phyloP scores from a whole-genome alignment of 345 rosid genomes.

The Dovyalis caffra region DNA sequence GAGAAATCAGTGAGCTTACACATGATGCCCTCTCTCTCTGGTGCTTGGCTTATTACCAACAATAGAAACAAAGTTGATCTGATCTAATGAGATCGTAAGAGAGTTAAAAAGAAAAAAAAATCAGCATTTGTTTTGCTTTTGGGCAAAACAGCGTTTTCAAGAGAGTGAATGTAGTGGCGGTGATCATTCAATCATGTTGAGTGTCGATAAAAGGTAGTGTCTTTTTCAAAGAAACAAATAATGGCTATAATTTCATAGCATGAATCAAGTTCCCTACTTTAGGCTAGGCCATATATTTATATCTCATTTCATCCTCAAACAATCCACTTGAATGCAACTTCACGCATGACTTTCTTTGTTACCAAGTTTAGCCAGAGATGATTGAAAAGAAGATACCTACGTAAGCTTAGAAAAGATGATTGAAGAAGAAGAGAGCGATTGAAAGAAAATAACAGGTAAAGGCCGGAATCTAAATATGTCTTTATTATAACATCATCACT shows the following conservation, averaged over 20 bases:
- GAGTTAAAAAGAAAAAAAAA: not conserved
- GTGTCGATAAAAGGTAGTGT: not conserved
- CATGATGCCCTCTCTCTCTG: not conserved
- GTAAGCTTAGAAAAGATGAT: not conserved
- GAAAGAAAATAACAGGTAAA: not conserved
- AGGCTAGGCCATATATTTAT: not conserved
- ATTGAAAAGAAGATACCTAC: not conserved
- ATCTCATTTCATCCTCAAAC: not conserved
- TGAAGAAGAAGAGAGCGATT: not conserved
- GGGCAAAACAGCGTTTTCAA: not conserved
- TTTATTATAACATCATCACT: not conserved
- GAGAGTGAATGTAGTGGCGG: not conserved
- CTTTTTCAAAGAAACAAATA: constrained; percentile 6
- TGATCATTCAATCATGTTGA: not conserved
- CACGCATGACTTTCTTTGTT: constrained; percentile 7
- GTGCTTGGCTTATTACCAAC: not conserved
- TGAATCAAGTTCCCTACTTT: not conserved
- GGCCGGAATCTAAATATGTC: not conserved
- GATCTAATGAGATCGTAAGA: not conserved
- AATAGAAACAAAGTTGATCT: not conserved
- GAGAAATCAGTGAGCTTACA: not conserved
- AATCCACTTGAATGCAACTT: constrained; percentile 10
- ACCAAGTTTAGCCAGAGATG: not conserved
- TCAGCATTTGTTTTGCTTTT: not conserved
- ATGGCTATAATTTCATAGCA: constrained; percentile 4